Evolutionary conservation across 371 early-diverging fungal genomes (phyloP).

Genomic region (Dichotomocladium elegans): DNA sequence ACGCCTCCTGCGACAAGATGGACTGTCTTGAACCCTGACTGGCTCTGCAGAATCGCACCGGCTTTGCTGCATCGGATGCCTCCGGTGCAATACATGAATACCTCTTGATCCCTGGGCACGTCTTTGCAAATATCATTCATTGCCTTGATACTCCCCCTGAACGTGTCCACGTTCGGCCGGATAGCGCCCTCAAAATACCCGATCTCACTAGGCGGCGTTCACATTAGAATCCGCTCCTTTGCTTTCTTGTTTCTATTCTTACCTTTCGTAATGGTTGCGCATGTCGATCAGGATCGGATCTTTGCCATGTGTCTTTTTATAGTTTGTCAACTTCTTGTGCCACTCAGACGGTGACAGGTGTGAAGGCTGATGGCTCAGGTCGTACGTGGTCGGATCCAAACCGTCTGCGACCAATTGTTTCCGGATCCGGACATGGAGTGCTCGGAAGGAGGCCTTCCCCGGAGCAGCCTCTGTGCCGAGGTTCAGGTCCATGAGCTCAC

Average conservation of each 20-base stretch:
- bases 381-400: slow-evolving; percentile 46
- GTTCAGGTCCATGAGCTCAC: slow-evolving; percentile 57
- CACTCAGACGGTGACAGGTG: slow-evolving; percentile 69
- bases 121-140: slow-evolving; percentile 51
- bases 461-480: slow-evolving; percentile 65
- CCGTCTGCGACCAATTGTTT: slow-evolving; percentile 72
- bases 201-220: slow-evolving; percentile 42
- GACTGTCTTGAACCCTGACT: slow-evolving; percentile 63
- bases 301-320: slow-evolving; percentile 33
- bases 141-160: slow-evolving; percentile 53
- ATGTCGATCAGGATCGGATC: slow-evolving; percentile 70
- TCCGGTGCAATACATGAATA: slow-evolving; percentile 85
- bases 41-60: slow-evolving; percentile 71
- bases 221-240: too few species aligned
- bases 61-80: slow-evolving; percentile 78
- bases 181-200: slow-evolving; percentile 74
- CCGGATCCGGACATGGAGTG: slow-evolving; percentile 69
- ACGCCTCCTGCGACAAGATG: slow-evolving; percentile 74
- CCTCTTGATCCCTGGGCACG: slow-evolving; percentile 51
- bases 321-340: slow-evolving; percentile 44
- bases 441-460: slow-evolving; percentile 53
- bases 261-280: slow-evolving; percentile 80
- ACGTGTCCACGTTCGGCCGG: slow-evolving; percentile 75
- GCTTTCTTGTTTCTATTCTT: slow-evolving; percentile 14
- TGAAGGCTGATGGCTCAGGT: slow-evolving; percentile 59